Conservation (phyloP, 331 rosid genomes). For the Malus hybrid region DNA sequence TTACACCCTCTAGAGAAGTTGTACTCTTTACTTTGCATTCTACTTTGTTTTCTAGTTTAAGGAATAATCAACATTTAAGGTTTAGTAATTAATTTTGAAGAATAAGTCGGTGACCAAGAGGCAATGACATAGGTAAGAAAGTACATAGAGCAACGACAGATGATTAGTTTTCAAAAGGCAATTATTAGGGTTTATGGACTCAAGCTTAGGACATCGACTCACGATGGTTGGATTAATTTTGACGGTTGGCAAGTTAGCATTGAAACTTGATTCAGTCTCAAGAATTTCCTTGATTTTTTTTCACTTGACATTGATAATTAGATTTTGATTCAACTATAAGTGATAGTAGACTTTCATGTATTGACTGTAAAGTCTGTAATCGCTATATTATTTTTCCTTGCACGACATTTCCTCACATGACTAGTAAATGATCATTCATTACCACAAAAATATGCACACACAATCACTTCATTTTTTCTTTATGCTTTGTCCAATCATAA, state of each 20-base stretch:
- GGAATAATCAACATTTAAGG: background rate
- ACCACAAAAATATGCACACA: background rate
- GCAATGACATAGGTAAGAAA: background rate
- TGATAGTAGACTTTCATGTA: background rate
- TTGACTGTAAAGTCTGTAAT: background rate
- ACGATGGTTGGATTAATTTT: background rate
- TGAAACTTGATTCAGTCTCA: background rate
- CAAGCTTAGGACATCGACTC: background rate
- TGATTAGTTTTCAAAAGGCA: background rate
- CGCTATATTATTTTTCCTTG: background rate
- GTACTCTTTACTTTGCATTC: background rate
- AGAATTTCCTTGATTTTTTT: background rate
- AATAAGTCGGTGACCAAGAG: background rate
- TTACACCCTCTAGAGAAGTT: no score
- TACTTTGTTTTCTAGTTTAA: background rate
- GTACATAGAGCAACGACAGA: fast-evolving
- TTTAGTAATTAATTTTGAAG: background rate
- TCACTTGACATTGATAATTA: no score
- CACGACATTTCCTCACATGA: background rate
- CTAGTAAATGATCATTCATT: background rate
- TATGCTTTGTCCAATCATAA: background rate
- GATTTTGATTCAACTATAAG: no score
- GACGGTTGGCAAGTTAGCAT: background rate
- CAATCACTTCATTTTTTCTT: background rate
- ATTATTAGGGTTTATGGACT: background rate